Base-by-base conservation (phyloP, 2,329 filamentous ascomycete genomes). In the Pyricularia pennisetigena region DNA sequence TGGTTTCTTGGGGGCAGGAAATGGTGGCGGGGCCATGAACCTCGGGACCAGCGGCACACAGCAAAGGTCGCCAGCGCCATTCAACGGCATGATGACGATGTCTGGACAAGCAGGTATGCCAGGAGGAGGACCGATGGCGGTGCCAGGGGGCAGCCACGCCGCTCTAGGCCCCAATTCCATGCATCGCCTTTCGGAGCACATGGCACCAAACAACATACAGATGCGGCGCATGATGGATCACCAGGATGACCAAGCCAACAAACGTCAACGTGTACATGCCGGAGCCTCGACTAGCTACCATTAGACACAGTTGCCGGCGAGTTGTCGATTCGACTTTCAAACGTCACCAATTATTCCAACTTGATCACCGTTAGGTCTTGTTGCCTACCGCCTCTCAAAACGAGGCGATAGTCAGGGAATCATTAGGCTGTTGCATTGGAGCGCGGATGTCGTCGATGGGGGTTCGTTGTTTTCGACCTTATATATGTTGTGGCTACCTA, bases 191-290 rank as follows among this genome's bases (percentile, higher is more conserved):
- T 23, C 57, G 6, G 57, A 61, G 8, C 57, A 61, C 23, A 61
- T 61, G 24, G 57, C n/a, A 14, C 57, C 57, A 26, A 26, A 26
- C 32, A 72, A 74, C 16, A 24, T 61, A 72, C 74, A 26, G 57
- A 61, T 61, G 57, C 57, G 57, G 23, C 72, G 73, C 7, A 73
- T 78, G 68, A 74, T 76, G 62, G 73, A 75, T 14, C 74, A 79
- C 70, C 70, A 75, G 3, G 78, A 78, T 16, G 80, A 81, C 26
- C 77, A 79, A 64, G 80, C 81, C 0, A 84, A 85, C 72, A 86
- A 86, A 75, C 78, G 85, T 66, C 84, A 85, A 72, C 78, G 85
- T 63, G 69, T 85, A 66, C 84, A 82, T 68, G 79, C 77, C 12
- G 67, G 62, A 24, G 29, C 67, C 24, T 54, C 66, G 16, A 57